Base-by-base conservation (phyloP, 2,329 filamentous ascomycete genomes). In the Aspergillus floridensis region DNA sequence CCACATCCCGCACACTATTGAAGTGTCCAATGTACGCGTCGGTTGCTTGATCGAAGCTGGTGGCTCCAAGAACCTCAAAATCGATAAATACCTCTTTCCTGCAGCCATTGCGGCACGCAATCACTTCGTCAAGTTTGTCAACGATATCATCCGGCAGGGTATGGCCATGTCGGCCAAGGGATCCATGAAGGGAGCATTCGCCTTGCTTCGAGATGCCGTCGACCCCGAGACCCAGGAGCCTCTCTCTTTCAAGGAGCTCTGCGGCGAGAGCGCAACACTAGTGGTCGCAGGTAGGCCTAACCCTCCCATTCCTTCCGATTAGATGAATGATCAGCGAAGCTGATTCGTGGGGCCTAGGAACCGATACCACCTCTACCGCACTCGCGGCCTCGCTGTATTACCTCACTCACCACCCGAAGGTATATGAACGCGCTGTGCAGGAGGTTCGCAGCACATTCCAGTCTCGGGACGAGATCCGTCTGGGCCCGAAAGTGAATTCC, bases 31-130 rank as follows among this genome's bases (percentile, higher is more conserved):
- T 41, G 59, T 65, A 11, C 62, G 65, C 3, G 56, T 55, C 10
- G 59, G 59, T 4, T 57, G 60, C 22, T 55, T 66, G 10, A 19
- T 55, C 5, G 59, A 66, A 49, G 52, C 61, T 7, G 32, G 49
- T 16, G 47, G 56, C 21, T 24, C 63, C 10, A 54, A 52, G 29
- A 41, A 56, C 32, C 51, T 56, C 21, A 54, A 57, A 16, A 53
- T 67, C 29, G 65, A 64, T 53, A 48, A 54, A 31, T 47, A 55
- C 16, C 56, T 63, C 10, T 65, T 62, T 51, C 57, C 58, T 19
- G 35, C 49, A 26, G 57, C 60, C 68, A 74, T 61, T 77, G 79
- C 63, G 76, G 80, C 75, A 70, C 74, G 60, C 76, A 80, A 68
- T 76, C 75, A 66, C 74, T 77, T 65, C 46, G 61, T 66, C 48